A percentile compares a stretch with the other conserved stretches of the same genome.
Conservation (phyloP, 768 basidiomycete genomes). For the Trametes cubensis region DNA sequence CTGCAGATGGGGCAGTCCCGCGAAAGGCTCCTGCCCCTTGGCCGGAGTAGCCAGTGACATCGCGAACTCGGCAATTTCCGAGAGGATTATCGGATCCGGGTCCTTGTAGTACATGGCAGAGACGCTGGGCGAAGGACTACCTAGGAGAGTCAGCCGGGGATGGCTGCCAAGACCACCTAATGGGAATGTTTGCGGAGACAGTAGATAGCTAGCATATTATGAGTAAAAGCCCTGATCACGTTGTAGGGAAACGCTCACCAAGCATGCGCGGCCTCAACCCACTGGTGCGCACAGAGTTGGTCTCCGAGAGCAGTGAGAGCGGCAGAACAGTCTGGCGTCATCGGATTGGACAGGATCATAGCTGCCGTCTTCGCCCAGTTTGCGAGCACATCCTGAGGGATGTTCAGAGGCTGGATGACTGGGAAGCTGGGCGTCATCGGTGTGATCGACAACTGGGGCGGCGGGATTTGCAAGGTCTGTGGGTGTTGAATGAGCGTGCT, state of each 20-base stretch:
- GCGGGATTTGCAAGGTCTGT: slow-evolving; percentile 44
- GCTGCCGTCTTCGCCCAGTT: slow-evolving; percentile 88
- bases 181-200: slow-evolving; percentile 80
- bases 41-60: slow-evolving; percentile 67
- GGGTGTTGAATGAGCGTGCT: slow-evolving; percentile 28
- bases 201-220: slow-evolving; percentile 63
- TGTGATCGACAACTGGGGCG: slow-evolving; percentile 42
- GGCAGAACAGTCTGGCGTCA: slow-evolving; percentile 66
- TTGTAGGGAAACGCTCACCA: slow-evolving; percentile 63
- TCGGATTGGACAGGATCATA: slow-evolving; percentile 77
- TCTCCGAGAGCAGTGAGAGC: slow-evolving; percentile 86
- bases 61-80: slow-evolving; percentile 92
- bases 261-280: slow-evolving; percentile 85
- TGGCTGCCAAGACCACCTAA: slow-evolving; percentile 72
- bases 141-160: slow-evolving; percentile 71
- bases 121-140: slow-evolving; percentile 52
- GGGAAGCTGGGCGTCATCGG: slow-evolving; percentile 70
- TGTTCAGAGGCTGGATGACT: slow-evolving; percentile 41
- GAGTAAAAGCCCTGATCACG: background rate
- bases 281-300: slow-evolving; percentile 68
- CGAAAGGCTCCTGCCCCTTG: slow-evolving; percentile 87
- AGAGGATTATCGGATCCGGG: slow-evolving; percentile 76
- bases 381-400: slow-evolving; percentile 65
- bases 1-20: slow-evolving; percentile 83
- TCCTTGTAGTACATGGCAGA: slow-evolving; percentile 61